phyloP scores from a whole-genome alignment of 345 rosid genomes.

The Salix caprea region DNA sequence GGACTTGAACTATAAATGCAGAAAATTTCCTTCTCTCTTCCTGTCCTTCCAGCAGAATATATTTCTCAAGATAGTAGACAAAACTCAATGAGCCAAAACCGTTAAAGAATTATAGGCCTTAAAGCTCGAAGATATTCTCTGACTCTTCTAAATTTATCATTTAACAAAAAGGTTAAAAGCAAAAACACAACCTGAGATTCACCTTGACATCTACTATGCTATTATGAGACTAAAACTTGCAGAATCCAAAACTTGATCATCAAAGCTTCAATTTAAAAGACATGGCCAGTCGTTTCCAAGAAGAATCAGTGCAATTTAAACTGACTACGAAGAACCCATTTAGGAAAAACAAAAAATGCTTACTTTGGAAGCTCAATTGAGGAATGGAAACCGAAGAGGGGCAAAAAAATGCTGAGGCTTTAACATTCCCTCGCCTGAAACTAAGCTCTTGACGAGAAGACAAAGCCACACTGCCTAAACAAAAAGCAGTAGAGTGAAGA shows the following conservation, averaged over 20 bases:
- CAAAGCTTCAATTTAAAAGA: neutral
- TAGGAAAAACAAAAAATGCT: neutral
- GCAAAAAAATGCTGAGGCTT: constrained; percentile 16
- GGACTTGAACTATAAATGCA: neutral
- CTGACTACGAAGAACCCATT: neutral
- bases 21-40: neutral
- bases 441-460: constrained; percentile 15
- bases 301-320: neutral
- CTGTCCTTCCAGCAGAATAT: neutral
- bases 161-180: neutral
- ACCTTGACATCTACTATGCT: neutral
- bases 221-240: neutral
- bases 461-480: constrained; percentile 16
- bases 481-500: constrained; percentile 27
- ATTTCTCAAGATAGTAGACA: neutral
- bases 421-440: constrained; percentile 16
- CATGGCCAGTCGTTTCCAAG: neutral
- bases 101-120: neutral
- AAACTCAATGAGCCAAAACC: neutral
- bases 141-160: neutral
- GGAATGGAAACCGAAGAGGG: constrained; percentile 17
- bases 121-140: too few relatives aligned
- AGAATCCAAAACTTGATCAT: neutral
- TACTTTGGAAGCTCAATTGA: constrained; percentile 25
- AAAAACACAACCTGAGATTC: neutral